Evolutionary conservation across 2,329 filamentous ascomycete genomes (phyloP).

Genomic region (Lasiodiplodia hormozganensis): DNA sequence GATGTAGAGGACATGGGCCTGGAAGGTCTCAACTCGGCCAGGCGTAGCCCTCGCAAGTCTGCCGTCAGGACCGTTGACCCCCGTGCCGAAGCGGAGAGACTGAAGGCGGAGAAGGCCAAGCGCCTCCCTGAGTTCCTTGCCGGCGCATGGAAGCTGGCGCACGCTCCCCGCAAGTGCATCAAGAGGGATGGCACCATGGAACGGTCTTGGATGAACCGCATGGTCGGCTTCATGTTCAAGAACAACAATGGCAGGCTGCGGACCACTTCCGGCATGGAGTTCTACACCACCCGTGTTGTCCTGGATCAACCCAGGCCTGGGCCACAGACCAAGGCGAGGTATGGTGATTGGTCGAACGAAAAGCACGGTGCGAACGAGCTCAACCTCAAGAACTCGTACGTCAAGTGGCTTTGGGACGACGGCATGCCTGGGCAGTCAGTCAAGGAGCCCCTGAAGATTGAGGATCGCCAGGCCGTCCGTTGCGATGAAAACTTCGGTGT

Average conservation of each 20-base stretch:
- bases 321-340: background rate
- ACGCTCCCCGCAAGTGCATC: background rate
- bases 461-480: background rate
- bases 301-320: background rate
- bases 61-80: background rate
- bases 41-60: background rate
- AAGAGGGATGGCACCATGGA: background rate
- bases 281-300: background rate
- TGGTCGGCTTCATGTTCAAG: background rate
- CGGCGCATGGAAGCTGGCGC: background rate
- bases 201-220: background rate
- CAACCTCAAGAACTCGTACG: background rate
- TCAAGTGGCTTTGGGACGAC: background rate
- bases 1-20: background rate
- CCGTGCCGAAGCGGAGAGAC: background rate
- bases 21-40: background rate
- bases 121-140: background rate
- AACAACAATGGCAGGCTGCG: constrained; percentile 1
- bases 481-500: constrained; percentile 11
- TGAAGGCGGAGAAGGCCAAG: background rate
- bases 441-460: background rate
- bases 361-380: background rate
- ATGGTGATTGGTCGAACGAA: background rate
- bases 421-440: too few species aligned
- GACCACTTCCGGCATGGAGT: background rate